phyloP scores from a whole-genome alignment of 345 rosid genomes.

The Aquilaria malaccensis region DNA sequence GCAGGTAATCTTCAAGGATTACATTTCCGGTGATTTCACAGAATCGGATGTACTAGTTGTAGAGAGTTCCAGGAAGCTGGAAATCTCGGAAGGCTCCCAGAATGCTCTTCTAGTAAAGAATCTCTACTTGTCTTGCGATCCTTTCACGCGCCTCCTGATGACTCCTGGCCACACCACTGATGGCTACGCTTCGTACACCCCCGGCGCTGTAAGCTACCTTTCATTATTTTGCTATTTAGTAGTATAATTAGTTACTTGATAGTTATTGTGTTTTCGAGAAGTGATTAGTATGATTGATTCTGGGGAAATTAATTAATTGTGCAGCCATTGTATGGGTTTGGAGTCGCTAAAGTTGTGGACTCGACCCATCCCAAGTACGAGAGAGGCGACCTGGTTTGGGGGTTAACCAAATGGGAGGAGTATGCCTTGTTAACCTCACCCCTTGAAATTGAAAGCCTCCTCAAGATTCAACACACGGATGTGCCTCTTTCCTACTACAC shows the following conservation, averaged over 20 bases:
- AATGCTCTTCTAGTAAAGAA: too few relatives aligned
- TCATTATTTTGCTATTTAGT: too few relatives aligned
- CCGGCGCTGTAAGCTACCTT: conserved; percentile 22
- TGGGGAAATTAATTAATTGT: background rate
- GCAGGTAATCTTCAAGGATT: conserved; percentile 38
- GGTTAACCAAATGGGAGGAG: conserved; percentile 55
- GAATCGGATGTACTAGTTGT: too few relatives aligned
- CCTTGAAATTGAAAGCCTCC: conserved; percentile 12
- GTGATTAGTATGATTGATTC: too few relatives aligned
- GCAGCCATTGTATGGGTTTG: conserved; percentile 42
- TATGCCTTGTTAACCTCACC: conserved; percentile 33
- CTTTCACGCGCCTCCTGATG: too few relatives aligned
- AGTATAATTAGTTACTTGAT: too few relatives aligned
- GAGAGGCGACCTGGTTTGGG: conserved; percentile 48
- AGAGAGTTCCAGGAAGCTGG: too few relatives aligned
- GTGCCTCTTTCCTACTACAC: conserved; percentile 54
- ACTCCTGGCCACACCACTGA: conserved; percentile 7
- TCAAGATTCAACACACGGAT: conserved; percentile 37
- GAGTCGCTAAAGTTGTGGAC: conserved; percentile 48
- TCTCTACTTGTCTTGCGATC: too few relatives aligned
- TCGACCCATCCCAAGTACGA: conserved; percentile 37
- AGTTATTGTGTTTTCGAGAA: too few relatives aligned
- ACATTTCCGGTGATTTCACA: conserved; percentile 26
- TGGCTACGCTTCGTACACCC: conserved; percentile 18
- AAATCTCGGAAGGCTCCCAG: too few relatives aligned